Percentiles rank a stretch among this genome's conserved stretches.
These are phyloP conservation scores for Fraxinus xanthoxyloides DNA, from an alignment of 305 asterid genomes.

Conservation along the genomic window DNA sequence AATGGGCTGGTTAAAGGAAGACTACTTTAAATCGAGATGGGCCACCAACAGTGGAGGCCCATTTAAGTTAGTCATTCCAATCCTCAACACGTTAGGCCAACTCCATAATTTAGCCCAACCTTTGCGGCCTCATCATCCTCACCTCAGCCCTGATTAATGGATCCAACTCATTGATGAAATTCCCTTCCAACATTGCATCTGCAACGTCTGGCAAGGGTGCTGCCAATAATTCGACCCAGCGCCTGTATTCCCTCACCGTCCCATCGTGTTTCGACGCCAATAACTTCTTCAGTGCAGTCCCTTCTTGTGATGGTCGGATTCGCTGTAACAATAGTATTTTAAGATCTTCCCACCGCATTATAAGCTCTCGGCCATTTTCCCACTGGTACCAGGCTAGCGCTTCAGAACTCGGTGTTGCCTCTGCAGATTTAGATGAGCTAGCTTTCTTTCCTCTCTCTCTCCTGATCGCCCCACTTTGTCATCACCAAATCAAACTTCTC, in stretches of 20 bases:
- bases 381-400: background rate
- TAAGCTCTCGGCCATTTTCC: background rate
- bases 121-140: background rate
- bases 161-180: background rate
- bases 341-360: background rate
- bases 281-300: background rate
- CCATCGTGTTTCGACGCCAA: background rate
- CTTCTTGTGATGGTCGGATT: background rate
- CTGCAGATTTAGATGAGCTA: too few species aligned
- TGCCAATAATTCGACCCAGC: background rate
- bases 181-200: background rate
- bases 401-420: background rate
- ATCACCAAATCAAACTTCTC: too few species aligned
- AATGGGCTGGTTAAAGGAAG: background rate
- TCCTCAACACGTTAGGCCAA: too few species aligned
- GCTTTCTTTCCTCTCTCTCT: too few species aligned
- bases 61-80: too few species aligned
- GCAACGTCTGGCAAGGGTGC: background rate
- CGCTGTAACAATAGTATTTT: too few species aligned
- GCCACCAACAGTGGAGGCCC: accelerated
- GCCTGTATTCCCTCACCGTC: background rate
- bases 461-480: too few species aligned
- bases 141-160: background rate
- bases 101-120: background rate
- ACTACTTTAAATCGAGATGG: accelerated